Evolutionary conservation across 169 alveolate genomes (phyloP).

Genomic region (Plasmodium blacklocki): DNA sequence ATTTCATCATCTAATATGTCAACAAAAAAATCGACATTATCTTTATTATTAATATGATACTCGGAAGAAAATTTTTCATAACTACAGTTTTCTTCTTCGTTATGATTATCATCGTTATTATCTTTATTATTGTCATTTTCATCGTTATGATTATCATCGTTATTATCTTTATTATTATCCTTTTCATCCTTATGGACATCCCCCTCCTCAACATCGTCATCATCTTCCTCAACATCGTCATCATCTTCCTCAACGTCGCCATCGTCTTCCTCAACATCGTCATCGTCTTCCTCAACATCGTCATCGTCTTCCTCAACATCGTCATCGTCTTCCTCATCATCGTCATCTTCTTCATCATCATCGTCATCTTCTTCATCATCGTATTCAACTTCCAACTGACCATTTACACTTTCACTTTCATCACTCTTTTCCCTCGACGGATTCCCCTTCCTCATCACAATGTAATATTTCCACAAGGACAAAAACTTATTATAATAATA

Average conservation of each 20-base stretch:
- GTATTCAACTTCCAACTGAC: conserved; percentile 4
- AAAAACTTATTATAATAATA: conserved; percentile 55
- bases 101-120: not conserved
- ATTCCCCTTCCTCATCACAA: conserved; percentile 10
- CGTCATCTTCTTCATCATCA: conserved; percentile 1
- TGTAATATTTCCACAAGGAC: conserved; percentile 54
- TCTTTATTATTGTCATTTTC: not conserved
- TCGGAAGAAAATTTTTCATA: conserved; percentile 11
- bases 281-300: not conserved
- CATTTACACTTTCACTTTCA: not conserved
- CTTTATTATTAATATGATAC: too few relatives aligned
- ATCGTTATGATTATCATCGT: not conserved
- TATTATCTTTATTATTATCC: not conserved
- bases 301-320: not conserved
- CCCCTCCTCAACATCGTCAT: not conserved
- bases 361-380: not conserved
- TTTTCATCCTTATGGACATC: not conserved
- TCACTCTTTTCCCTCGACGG: not conserved
- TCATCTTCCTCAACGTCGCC: not conserved
- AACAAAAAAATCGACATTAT: too few relatives aligned
- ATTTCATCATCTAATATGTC: too few relatives aligned
- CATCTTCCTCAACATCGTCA: not conserved
- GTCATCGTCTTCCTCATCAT: not conserved
- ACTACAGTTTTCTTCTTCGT: conserved; percentile 10
- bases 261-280: not conserved